Conservation (phyloP, 176 grass and related monocot genomes). For the Puya raimondii region DNA sequence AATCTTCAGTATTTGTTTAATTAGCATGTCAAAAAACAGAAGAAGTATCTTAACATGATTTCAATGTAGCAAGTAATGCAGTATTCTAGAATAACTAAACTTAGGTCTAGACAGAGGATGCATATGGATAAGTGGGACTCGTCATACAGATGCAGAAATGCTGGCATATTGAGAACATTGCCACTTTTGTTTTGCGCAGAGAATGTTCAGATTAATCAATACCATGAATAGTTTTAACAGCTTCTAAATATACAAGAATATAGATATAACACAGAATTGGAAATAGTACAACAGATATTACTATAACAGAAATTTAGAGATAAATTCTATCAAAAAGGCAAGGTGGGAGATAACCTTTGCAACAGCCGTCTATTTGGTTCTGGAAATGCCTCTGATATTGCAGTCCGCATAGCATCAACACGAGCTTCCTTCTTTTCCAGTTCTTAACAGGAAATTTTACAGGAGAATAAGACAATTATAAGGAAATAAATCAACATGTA, state of each 20-base stretch:
- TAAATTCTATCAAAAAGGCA: slow-evolving; percentile 9
- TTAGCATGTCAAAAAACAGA: too few species aligned
- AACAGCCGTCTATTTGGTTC: slow-evolving; percentile 85
- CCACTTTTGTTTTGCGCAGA: too few species aligned
- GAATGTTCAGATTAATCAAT: neutral
- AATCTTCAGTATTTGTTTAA: too few species aligned
- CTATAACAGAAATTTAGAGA: slow-evolving; percentile 3
- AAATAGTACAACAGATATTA: slow-evolving; percentile 1
- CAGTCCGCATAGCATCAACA: slow-evolving; percentile 82
- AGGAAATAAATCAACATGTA: slow-evolving; percentile 3
- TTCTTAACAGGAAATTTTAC: slow-evolving; percentile 36
- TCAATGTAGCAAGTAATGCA: too few species aligned
- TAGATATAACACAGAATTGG: neutral
- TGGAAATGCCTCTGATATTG: slow-evolving; percentile 84
- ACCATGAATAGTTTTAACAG: neutral
- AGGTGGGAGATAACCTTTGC: slow-evolving; percentile 54
- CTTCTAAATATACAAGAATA: neutral
- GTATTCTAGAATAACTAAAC: too few species aligned
- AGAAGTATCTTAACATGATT: too few species aligned
- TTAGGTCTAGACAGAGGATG: too few species aligned
- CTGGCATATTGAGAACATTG: too few species aligned
- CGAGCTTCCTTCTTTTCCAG: slow-evolving; percentile 77
- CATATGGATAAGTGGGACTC: too few species aligned
- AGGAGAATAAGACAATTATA: slow-evolving; percentile 20
- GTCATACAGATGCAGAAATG: too few species aligned